Evolutionary conservation across 805 yeast genomes (phyloP), one percentile per base, ranked within the genome.

Genomic region (Candida patagonica): DNA sequence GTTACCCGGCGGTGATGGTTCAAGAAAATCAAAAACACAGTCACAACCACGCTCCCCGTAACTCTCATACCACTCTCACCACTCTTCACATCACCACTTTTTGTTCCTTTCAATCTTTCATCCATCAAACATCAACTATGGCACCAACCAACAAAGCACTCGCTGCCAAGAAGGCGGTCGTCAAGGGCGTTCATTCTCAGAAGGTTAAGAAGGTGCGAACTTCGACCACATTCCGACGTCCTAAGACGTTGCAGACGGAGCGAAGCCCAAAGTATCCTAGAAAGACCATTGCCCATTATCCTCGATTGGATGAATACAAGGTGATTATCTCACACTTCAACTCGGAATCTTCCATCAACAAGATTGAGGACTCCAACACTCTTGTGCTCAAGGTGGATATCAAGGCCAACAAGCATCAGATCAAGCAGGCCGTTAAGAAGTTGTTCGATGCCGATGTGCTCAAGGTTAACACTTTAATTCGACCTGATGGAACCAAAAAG

Each of bases 401-500:
- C 65, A 85, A 85, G 76, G 76, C 98, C 66, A 92, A 92, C 96
- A 92, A 92, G 80, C 71, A 81, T 75, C 97, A 89, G 76, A 92
- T 92, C 78, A 89, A 88, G 80, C 74, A 79, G 63, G 98, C 98
- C 56, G 94, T 92, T 63, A 89, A 92, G 80, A 94, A 87, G 74
- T 79, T 92, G 66, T 92, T 89, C 80, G 88, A 84, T 66, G 97
- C 89, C 63, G 97, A 92, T 57, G 92, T 83, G 59, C 74, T 71
- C 63, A 76, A 84, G 72, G 87, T 92, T 66, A 88, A 92, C 89
- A 92, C 98, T 60, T 78, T 92, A 70, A 74, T 92, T 65, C 86
- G 95, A 76, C 96, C 98, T 69, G 88, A 92, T 73, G 98, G 98
- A 72, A 83, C 96, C 76, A 92, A 92, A 86, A 92, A 92, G 81